A percentile compares a stretch with the other conserved stretches of the same genome.
phyloP scores from a whole-genome alignment of 108 stramenopile genomes.

The Cyclotella baltica region DNA sequence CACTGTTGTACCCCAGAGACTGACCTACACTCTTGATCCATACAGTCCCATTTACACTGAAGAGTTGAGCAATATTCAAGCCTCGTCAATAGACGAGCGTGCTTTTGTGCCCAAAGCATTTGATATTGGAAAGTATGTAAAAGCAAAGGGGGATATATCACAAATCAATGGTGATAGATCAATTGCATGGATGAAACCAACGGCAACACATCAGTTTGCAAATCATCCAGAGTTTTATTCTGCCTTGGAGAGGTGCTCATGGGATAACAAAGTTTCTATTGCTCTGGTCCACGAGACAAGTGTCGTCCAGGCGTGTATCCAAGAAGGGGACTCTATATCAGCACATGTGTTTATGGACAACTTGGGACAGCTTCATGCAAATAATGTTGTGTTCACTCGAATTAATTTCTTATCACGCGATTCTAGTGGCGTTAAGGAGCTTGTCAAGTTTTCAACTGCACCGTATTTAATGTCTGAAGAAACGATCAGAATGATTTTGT shows the following conservation, averaged over 20 bases:
- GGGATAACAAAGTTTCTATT: background rate
- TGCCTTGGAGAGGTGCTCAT: background rate
- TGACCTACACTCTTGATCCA: background rate
- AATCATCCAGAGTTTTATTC: background rate
- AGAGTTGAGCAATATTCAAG: background rate
- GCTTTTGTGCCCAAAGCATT: background rate
- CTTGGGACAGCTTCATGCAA: background rate
- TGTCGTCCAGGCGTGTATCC: background rate
- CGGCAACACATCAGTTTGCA: background rate
- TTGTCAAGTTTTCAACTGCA: constrained; percentile 2
- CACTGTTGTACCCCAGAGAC: background rate
- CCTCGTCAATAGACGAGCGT: background rate
- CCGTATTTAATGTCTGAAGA: background rate
- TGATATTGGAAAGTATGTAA: background rate
- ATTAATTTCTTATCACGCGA: background rate
- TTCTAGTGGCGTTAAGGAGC: background rate
- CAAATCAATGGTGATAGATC: background rate
- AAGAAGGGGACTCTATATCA: background rate
- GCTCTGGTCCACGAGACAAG: background rate
- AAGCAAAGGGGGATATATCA: background rate
- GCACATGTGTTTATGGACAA: constrained; percentile 2
- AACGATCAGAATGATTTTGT: background rate
- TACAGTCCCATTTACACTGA: background rate
- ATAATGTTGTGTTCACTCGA: background rate
- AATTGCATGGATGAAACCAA: constrained; percentile 5